phyloP scores from a whole-genome alignment of 805 yeast genomes.

The Lachancea lanzarotensis region DNA sequence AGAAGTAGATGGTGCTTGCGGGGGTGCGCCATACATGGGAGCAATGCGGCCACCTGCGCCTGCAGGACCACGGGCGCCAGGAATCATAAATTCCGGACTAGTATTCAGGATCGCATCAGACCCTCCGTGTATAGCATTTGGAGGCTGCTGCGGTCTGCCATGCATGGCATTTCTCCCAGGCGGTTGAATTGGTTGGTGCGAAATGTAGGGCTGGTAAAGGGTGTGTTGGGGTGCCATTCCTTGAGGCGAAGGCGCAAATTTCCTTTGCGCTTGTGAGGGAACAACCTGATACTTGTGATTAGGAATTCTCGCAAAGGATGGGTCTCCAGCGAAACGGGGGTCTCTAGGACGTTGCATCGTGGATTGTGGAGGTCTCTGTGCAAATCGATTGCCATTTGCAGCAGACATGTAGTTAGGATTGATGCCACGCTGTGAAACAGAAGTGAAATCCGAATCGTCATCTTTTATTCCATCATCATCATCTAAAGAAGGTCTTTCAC shows the following conservation, averaged over 20 bases:
- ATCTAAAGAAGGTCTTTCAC: slow-evolving; percentile 14
- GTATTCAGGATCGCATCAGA: slow-evolving; percentile 38
- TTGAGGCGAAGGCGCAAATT: slow-evolving; percentile 2
- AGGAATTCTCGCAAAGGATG: neutral
- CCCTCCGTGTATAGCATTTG: slow-evolving; percentile 19
- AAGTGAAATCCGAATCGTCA: slow-evolving; percentile 60
- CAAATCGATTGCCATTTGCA: neutral
- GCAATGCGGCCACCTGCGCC: slow-evolving; percentile 17
- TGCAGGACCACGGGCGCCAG: slow-evolving; percentile 28
- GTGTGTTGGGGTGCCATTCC: slow-evolving; percentile 13
- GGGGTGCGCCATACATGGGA: slow-evolving; percentile 8
- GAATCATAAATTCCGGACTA: slow-evolving; percentile 41
- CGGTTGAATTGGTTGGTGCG: slow-evolving; percentile 13
- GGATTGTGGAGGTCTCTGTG: neutral
- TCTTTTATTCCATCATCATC: slow-evolving; percentile 28
- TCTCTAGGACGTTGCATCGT: neutral
- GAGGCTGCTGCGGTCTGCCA: neutral
- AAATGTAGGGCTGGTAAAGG: neutral
- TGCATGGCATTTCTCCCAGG: slow-evolving; percentile 8
- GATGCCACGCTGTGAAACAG: slow-evolving; percentile 70
- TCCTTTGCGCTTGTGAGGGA: neutral
- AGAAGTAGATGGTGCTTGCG: slow-evolving; percentile 11
- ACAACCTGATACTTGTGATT: neutral
- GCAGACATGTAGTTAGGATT: slow-evolving; percentile 46
- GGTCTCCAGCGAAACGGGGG: neutral